Evolutionary conservation across 2,329 filamentous ascomycete genomes (phyloP).

Genomic region (Dendrostoma leiphaemia): DNA sequence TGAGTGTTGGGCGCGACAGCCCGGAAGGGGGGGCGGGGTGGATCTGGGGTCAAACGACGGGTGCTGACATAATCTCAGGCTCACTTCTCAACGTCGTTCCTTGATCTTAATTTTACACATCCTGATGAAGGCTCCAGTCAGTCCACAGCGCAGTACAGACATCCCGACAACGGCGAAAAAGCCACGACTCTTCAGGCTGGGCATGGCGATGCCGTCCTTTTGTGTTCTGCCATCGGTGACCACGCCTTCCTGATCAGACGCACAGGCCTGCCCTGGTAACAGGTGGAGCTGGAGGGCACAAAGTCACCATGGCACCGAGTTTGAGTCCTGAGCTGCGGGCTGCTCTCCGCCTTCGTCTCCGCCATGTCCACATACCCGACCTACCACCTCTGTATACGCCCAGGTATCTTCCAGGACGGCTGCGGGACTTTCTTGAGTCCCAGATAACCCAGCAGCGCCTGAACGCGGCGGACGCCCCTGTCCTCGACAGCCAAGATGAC

Average conservation of each 20-base stretch:
- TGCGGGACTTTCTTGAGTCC: conserved; percentile 6
- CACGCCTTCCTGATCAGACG: too few species aligned
- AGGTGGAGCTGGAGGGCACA: not conserved
- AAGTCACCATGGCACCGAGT: not conserved
- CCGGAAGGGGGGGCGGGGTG: too few species aligned
- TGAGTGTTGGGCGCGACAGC: too few species aligned
- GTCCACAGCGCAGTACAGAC: not conserved
- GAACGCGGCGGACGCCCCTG: not conserved
- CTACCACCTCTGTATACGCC: conserved; percentile 13
- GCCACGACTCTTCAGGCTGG: too few species aligned
- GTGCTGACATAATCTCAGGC: not conserved
- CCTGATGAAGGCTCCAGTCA: not conserved
- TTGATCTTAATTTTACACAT: not conserved
- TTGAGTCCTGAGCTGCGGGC: conserved; percentile 9
- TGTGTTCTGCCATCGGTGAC: too few species aligned
- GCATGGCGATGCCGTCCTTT: too few species aligned
- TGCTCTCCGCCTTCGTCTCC: conserved; percentile 5
- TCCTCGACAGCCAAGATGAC: not conserved
- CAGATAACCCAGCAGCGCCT: conserved; percentile 8
- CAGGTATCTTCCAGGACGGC: not conserved
- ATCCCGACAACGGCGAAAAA: not conserved
- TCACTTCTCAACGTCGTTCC: not conserved
- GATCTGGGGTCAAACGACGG: too few species aligned
- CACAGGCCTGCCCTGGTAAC: not conserved
- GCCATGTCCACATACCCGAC: conserved; percentile 18